Percentiles rank a stretch among this genome's conserved stretches.
Conservation (phyloP, 306 rosid species). For the Mimosa bimucronata region DNA sequence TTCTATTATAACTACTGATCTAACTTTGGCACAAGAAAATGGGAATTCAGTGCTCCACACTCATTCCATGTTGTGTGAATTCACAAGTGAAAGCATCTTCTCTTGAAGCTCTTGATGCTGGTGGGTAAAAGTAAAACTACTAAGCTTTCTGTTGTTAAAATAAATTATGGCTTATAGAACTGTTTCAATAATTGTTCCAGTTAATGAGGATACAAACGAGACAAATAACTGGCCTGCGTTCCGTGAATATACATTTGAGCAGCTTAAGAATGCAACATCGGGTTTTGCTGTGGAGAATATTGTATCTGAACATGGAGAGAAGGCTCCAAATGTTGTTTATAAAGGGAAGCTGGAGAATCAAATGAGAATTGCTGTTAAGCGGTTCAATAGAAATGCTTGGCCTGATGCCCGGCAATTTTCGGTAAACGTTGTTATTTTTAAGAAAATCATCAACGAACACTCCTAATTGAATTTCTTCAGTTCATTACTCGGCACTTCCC, state of each 20-base stretch:
- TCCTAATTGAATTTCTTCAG: constrained; percentile 3
- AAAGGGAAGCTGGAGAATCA: constrained; percentile 87
- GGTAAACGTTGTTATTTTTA: constrained; percentile 44
- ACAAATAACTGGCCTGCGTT: constrained; percentile 56
- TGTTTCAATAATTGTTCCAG: constrained; percentile 49
- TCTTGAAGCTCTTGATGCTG: constrained; percentile 67
- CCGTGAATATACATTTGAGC: constrained; percentile 71
- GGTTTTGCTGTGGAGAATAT: constrained; percentile 86
- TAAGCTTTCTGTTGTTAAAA: constrained; percentile 24
- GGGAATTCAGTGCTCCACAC: constrained; percentile 74
- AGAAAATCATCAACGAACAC: constrained; percentile 1
- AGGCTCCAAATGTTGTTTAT: constrained; percentile 87
- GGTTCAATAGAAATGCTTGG: constrained; percentile 85
- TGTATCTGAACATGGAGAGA: constrained; percentile 89
- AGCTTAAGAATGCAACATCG: constrained; percentile 81
- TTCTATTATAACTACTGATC: constrained; percentile 34
- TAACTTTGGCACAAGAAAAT: constrained; percentile 45
- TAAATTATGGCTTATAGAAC: constrained; percentile 14
- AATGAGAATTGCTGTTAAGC: constrained; percentile 73
- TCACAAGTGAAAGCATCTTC: constrained; percentile 79
- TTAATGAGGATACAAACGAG: constrained; percentile 62
- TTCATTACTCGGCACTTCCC: constrained; percentile 27
- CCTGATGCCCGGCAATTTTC: constrained; percentile 78
- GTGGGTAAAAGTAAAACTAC: constrained; percentile 44
- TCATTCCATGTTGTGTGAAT: constrained; percentile 69